phyloP scores from a whole-genome alignment of 116 monocot genomes.

The Cymodocea nodosa region DNA sequence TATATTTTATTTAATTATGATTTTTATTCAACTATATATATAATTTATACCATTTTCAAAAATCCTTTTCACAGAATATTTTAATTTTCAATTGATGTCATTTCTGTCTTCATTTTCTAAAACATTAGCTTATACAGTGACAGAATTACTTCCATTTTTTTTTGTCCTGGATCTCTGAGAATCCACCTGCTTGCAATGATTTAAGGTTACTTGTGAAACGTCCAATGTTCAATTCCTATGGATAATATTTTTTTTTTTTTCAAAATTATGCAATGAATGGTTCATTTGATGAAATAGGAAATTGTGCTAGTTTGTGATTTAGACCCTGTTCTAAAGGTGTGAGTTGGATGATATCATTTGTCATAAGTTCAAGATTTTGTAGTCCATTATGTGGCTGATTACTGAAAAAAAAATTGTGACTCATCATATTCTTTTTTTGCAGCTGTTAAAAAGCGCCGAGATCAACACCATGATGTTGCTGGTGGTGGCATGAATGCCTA shows the following conservation, averaged over 20 bases:
- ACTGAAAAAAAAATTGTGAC: background rate
- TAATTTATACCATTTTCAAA: too few species aligned
- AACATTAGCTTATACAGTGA: too few species aligned
- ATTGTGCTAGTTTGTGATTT: background rate
- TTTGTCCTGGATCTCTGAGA: too few species aligned
- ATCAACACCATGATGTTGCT: slow-evolving; percentile 58
- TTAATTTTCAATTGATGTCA: too few species aligned
- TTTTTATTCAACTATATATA: too few species aligned
- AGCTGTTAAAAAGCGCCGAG: slow-evolving; percentile 77
- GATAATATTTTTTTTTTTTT: background rate
- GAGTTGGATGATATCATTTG: background rate
- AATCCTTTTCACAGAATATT: too few species aligned
- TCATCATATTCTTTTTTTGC: slow-evolving; percentile 9
- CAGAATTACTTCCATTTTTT: too few species aligned
- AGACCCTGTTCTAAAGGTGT: background rate
- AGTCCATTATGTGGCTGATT: background rate
- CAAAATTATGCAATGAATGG: background rate
- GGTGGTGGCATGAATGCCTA: slow-evolving; percentile 39
- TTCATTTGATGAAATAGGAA: background rate
- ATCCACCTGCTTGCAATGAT: too few species aligned
- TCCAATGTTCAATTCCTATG: too few species aligned
- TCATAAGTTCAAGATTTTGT: background rate
- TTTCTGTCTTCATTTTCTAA: too few species aligned
- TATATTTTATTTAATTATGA: too few species aligned
- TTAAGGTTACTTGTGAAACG: too few species aligned